Evolutionary conservation across 2,329 filamentous ascomycete species (phyloP).

Genomic region (Tothia fuscella): DNA sequence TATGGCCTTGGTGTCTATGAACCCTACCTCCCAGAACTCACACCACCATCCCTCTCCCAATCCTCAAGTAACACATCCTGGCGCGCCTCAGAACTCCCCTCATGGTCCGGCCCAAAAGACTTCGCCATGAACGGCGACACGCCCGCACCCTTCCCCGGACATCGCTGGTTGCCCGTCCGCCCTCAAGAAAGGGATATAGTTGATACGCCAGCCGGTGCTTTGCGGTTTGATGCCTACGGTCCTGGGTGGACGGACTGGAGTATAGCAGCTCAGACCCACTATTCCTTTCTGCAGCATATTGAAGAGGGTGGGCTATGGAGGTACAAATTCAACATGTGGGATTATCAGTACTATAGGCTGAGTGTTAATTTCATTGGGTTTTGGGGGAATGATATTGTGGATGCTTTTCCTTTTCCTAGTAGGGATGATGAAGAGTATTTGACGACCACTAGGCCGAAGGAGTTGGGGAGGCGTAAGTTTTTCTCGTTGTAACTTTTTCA

Average conservation of each 20-base stretch:
- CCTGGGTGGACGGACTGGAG: conserved; percentile 10
- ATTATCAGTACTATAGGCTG: conserved; percentile 10
- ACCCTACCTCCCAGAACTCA: conserved; percentile 9
- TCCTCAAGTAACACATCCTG: conserved; percentile 1
- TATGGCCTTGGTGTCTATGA: conserved; percentile 7
- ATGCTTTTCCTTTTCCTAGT: conserved; percentile 1
- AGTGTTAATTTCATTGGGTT: conserved; percentile 11
- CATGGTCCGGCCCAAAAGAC: conserved; percentile 1
- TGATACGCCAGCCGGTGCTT: conserved; percentile 1
- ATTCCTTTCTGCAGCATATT: conserved; percentile 39
- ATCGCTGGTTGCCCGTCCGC: conserved; percentile 8
- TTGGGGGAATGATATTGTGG: conserved; percentile 9
- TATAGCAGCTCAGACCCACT: conserved; percentile 33
- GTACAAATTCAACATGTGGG: conserved; percentile 9
- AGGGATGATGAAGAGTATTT: conserved; percentile 9
- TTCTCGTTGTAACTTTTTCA: background rate
- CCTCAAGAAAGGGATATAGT: background rate
- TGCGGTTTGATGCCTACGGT: conserved; percentile 3
- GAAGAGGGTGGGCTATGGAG: conserved; percentile 30
- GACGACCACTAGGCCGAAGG: background rate
- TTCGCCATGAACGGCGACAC: conserved; percentile 2
- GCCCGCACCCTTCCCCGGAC: conserved; percentile 6
- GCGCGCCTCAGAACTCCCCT: conserved; percentile 8
- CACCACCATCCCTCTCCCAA: background rate
- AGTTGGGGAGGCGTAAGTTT: conserved; percentile 8